Percentiles rank a stretch among this genome's conserved stretches.
These are phyloP conservation scores for Beta vulgaris DNA, from an alignment of 148 eudicot species.

Conservation along the genomic window DNA sequence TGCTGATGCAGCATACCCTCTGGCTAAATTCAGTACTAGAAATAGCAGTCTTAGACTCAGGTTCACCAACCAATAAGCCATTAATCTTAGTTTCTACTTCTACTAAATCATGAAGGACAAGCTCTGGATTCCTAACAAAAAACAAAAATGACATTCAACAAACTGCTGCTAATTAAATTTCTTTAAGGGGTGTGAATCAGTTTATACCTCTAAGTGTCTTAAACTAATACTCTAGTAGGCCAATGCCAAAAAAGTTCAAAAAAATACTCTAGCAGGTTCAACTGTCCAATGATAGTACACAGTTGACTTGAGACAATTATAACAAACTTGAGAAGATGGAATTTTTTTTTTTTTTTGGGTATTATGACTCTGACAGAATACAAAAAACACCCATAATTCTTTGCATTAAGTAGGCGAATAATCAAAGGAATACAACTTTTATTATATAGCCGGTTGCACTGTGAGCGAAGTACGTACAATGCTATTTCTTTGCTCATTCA, in stretches of 20 bases:
- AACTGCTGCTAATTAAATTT: background rate
- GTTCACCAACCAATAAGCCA: background rate
- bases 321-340: background rate
- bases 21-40: background rate
- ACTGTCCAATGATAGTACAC: background rate
- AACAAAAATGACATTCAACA: background rate
- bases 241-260: background rate
- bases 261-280: background rate
- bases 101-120: background rate
- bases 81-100: background rate
- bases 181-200: background rate
- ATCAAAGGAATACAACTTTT: no score
- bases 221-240: no score
- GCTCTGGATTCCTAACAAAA: background rate
- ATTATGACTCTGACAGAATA: no score
- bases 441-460: no score
- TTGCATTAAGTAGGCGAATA: no score
- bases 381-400: no score
- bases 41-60: background rate
- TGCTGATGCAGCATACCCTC: background rate
- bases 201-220: background rate
- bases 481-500: no score
- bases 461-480: no score
- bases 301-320: background rate
- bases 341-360: background rate